Base-by-base conservation (phyloP, 2,329 filamentous ascomycete genomes). In the Pleomassaria siparia region DNA sequence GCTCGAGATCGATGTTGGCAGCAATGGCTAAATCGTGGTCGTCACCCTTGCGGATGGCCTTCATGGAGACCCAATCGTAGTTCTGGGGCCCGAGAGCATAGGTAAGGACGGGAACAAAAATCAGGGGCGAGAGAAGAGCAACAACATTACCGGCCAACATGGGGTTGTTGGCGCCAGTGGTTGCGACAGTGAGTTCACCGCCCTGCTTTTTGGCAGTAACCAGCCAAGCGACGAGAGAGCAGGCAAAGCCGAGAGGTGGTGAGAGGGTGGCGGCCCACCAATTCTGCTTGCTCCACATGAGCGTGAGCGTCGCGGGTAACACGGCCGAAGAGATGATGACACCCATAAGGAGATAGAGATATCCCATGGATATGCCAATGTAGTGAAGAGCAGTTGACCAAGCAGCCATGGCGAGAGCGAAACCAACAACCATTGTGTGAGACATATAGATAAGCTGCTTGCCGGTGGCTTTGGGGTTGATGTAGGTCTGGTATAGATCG, bases 81-180 rank as follows among this genome's bases (percentile, higher is more conserved):
- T 88, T 85, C 48, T 91, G 86, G 10, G 75, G 64, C n/a, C 82
- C 82, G 51, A 90, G 85, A 13, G 79, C 72, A 43, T 86, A 80
- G 0, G 88, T 91, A n/a, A 95, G 77, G 36, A 92, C 51, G 0
- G 89, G 89, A 8, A 92, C 80, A 63, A 92, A 85, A 32, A 92
- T 66, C 0, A 89, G 52, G 0, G 91, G 91, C 0, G 87, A 86
- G 7, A 95, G 82, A 1, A 96, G 80, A 0, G 90, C 89, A 1
- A 86, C 84, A 3, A 95, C 88, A 57, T 95, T 95, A 25, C 90
- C 90, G 1, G 87, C 90, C 18, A 95, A 75, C 89, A 95, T 95
- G 11, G 90, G 88, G 55, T 64, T 63, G 44, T 95, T 95, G n/a
- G 84, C 81, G 2, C 91, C 91, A 0, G 89, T 92, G 57, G 86